Conservation (phyloP, 2,329 filamentous ascomycete species). For the Massarina eburnea region DNA sequence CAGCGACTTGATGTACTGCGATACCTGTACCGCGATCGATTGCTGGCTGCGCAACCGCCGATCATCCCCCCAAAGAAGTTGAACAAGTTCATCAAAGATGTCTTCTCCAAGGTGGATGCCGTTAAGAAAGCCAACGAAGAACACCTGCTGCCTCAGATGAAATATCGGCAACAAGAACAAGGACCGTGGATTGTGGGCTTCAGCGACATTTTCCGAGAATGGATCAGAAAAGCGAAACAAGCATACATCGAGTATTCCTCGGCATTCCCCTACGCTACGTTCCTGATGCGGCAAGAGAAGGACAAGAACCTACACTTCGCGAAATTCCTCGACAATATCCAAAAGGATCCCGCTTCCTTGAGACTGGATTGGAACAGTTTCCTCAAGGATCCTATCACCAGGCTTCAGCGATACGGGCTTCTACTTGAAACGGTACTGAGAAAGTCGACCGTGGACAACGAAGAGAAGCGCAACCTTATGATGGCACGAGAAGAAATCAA, state of each 20-base stretch:
- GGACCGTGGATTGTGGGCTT: slow-evolving; percentile 93
- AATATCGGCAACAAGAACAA: slow-evolving; percentile 95
- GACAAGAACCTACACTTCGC: slow-evolving; percentile 84
- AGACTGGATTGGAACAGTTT: slow-evolving; percentile 93
- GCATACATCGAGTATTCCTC: slow-evolving; percentile 93
- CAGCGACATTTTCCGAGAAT: slow-evolving; percentile 96
- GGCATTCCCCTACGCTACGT: slow-evolving; percentile 80
- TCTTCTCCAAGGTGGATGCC: slow-evolving; percentile 88
- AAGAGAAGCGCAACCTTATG: slow-evolving; percentile 83
- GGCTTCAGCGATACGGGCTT: slow-evolving; percentile 86
- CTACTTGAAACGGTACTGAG: slow-evolving; percentile 81
- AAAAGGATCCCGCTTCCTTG: slow-evolving; percentile 75
- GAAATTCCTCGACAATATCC: slow-evolving; percentile 79
- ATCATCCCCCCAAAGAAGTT: slow-evolving; percentile 79
- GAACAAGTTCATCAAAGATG: slow-evolving; percentile 76
- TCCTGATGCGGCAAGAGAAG: slow-evolving; percentile 79
- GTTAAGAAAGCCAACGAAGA: slow-evolving; percentile 93
- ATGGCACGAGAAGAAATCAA: slow-evolving; percentile 92
- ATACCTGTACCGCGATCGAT: slow-evolving; percentile 79
- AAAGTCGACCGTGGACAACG: slow-evolving; percentile 79
- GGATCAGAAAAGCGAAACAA: slow-evolving; percentile 89
- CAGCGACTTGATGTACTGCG: slow-evolving; percentile 84
- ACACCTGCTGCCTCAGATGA: slow-evolving; percentile 86
- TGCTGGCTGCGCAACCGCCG: slow-evolving; percentile 71
- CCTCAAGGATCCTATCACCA: slow-evolving; percentile 88